Conservation (phyloP, 805 yeast species). For the Metschnikowia amazonensis region DNA sequence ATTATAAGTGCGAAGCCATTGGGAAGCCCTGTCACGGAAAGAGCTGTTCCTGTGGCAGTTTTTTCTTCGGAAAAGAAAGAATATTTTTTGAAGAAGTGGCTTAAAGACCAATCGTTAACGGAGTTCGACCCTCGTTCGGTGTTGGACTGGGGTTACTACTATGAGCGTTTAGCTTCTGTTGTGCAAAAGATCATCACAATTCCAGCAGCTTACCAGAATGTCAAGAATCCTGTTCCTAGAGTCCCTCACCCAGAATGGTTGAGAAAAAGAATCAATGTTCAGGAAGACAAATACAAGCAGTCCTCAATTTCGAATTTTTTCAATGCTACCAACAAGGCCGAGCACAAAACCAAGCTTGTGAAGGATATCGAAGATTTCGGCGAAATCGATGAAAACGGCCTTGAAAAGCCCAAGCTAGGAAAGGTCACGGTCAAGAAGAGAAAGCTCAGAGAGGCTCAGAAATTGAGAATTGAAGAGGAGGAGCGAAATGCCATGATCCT, state of each 20-base stretch:
- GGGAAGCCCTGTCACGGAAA: conserved; percentile 87
- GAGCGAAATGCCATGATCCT: conserved; percentile 47
- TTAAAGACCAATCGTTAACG: conserved; percentile 69
- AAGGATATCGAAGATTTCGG: conserved; percentile 79
- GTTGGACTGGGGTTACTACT: conserved; percentile 90
- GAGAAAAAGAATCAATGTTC: conserved; percentile 53
- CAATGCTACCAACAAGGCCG: conserved; percentile 37
- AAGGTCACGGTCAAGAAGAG: conserved; percentile 49
- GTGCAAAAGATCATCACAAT: conserved; percentile 92
- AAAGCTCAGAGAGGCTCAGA: conserved; percentile 25
- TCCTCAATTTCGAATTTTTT: conserved; percentile 60
- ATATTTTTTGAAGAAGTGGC: conserved; percentile 79
- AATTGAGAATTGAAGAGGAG: conserved; percentile 34
- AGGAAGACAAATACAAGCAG: conserved; percentile 70
- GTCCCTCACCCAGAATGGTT: conserved; percentile 96
- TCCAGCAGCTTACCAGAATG: conserved; percentile 92
- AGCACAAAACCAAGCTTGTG: conserved; percentile 31
- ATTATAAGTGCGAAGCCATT: conserved; percentile 80
- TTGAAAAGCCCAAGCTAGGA: conserved; percentile 35
- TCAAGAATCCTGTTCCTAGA: conserved; percentile 89
- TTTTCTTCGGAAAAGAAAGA: conserved; percentile 86
- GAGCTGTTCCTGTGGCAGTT: conserved; percentile 95
- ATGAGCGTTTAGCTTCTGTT: conserved; percentile 86
- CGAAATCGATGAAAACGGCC: conserved; percentile 21
- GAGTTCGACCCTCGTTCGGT: conserved; percentile 84